Conservation (phyloP, 202 grass and related monocot species). For the Panicum virgatum region DNA sequence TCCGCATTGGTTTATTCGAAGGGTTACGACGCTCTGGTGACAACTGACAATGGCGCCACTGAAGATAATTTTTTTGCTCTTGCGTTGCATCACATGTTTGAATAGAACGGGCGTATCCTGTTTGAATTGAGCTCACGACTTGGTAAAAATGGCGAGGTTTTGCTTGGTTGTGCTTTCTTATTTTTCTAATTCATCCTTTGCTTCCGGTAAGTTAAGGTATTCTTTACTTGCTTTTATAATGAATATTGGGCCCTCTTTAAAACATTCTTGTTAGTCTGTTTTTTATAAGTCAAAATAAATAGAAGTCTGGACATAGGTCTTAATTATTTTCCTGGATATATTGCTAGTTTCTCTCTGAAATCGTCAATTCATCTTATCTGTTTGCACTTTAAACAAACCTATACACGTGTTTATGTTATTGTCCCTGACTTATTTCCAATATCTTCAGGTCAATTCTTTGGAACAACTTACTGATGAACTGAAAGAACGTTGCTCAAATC, state of each 20-base stretch:
- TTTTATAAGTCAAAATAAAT: slow-evolving; percentile 7
- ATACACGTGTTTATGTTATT: slow-evolving; percentile 25
- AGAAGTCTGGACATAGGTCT: slow-evolving; percentile 11
- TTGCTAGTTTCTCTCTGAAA: not conserved
- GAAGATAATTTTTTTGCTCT: not conserved
- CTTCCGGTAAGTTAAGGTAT: not conserved
- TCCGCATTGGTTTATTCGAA: not conserved
- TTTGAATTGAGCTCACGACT: not conserved
- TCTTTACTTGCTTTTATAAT: not conserved
- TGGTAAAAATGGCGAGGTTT: not conserved
- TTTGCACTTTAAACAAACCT: slow-evolving; percentile 12
- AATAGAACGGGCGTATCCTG: not conserved
- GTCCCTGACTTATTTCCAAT: slow-evolving; percentile 39
- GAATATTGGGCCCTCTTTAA: not conserved
- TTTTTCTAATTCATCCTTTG: not conserved
- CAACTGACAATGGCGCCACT: not conserved
- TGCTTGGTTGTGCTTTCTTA: not conserved
- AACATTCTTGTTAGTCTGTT: not conserved
- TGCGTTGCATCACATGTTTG: not conserved
- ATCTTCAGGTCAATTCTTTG: slow-evolving; percentile 76
- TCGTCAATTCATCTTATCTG: slow-evolving; percentile 19
- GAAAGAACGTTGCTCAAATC: slow-evolving; percentile 81
- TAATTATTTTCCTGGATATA: slow-evolving; percentile 5
- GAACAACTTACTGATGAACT: slow-evolving; percentile 90
- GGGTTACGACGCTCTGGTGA: not conserved